Evolutionary conservation across 1,139 yeast species (phyloP).

Genomic region (Geotrichum macrosporum): DNA sequence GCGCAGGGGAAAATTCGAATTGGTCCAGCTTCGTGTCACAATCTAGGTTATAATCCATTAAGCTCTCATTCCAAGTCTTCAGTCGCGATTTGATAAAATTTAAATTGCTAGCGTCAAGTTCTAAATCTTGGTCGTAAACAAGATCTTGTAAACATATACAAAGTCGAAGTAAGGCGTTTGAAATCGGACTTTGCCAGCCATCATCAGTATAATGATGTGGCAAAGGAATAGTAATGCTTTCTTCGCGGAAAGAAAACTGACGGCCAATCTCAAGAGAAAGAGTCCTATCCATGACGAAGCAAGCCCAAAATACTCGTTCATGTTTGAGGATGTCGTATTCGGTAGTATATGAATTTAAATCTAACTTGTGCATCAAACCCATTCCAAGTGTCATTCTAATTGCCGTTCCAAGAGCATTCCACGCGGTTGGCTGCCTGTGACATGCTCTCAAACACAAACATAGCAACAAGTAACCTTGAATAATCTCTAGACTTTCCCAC

Average conservation of each 20-base stretch:
- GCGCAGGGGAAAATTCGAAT: conserved; percentile 23
- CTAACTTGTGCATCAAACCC: conserved; percentile 44
- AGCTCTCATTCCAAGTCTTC: conserved; percentile 24
- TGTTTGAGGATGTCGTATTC: conserved; percentile 50
- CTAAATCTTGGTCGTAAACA: conserved; percentile 25
- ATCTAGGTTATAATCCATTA: conserved; percentile 21
- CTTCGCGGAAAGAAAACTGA: conserved; percentile 44
- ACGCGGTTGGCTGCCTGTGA: conserved; percentile 56
- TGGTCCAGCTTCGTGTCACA: conserved; percentile 22
- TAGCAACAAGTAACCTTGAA: conserved; percentile 59
- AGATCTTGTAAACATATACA: conserved; percentile 27
- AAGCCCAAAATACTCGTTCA: conserved; percentile 54
- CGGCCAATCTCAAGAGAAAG: conserved; percentile 56
- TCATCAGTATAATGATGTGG: conserved; percentile 45
- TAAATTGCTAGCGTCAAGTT: conserved; percentile 22
- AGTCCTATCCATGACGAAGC: conserved; percentile 53
- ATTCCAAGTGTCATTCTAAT: conserved; percentile 52
- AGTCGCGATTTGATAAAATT: conserved; percentile 19
- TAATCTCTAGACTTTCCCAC: conserved; percentile 64
- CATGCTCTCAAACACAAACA: conserved; percentile 52
- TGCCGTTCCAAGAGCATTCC: conserved; percentile 53
- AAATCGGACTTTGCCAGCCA: conserved; percentile 53
- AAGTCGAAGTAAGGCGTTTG: conserved; percentile 37
- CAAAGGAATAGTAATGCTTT: conserved; percentile 37
- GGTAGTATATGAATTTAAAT: conserved; percentile 16